Percentiles rank a stretch among this genome's conserved stretches.
phyloP scores from a whole-genome alignment of 2,329 filamentous ascomycete species.

The Talaromyces sp. region DNA sequence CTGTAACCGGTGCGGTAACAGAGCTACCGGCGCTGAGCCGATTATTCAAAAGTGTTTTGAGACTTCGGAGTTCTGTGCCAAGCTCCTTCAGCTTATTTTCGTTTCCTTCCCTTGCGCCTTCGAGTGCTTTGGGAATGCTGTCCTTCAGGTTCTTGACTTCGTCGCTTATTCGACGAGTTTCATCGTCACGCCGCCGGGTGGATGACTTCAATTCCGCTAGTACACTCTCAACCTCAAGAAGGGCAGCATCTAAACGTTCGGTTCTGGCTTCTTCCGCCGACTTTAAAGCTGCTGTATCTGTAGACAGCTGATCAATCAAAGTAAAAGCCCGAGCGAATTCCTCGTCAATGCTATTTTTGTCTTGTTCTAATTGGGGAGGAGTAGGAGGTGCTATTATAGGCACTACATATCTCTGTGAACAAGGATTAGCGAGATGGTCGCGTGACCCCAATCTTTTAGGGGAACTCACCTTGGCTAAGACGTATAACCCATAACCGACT shows the following conservation, averaged over 20 bases:
- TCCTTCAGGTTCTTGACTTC: conserved; percentile 80
- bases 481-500: conserved; percentile 82
- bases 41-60: conserved; percentile 78
- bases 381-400: conserved; percentile 91
- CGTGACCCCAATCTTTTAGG: background rate
- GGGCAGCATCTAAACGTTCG: conserved; percentile 71
- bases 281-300: conserved; percentile 86
- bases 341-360: conserved; percentile 88
- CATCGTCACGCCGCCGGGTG: conserved; percentile 76
- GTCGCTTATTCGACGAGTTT: conserved; percentile 77
- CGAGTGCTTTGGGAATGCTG: conserved; percentile 79
- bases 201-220: conserved; percentile 76
- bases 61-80: conserved; percentile 78
- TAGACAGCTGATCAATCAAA: conserved; percentile 83
- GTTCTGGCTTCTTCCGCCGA: conserved; percentile 78
- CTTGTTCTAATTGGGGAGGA: conserved; percentile 85
- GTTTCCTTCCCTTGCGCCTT: conserved; percentile 77
- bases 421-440: conserved; percentile 15
- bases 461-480: conserved; percentile 68
- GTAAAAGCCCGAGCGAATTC: conserved; percentile 89
- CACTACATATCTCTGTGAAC: conserved; percentile 71
- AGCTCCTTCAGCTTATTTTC: conserved; percentile 80
- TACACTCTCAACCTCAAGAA: conserved; percentile 78
- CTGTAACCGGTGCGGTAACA: conserved; percentile 27
- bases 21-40: conserved; percentile 44